Conservation (phyloP, 2,329 filamentous ascomycete genomes). For the Chaetomiaceae sp. region DNA sequence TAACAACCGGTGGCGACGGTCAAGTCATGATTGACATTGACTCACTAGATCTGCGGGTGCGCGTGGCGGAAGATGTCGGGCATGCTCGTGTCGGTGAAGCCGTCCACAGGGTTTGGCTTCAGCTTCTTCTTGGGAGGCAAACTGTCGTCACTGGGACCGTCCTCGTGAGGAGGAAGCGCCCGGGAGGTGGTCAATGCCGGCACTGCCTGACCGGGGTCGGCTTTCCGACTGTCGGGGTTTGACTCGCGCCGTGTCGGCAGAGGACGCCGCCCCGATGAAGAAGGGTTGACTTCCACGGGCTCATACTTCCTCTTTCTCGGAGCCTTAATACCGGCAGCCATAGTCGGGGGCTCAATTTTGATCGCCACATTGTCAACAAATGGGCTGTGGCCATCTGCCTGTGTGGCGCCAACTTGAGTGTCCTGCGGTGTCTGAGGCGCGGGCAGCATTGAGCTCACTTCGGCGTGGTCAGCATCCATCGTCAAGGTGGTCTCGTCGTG, state of each 20-base stretch:
- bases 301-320: slow-evolving; percentile 16
- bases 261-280: background rate
- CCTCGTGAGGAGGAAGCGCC: background rate
- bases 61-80: slow-evolving; percentile 25
- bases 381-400: background rate
- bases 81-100: slow-evolving; percentile 25
- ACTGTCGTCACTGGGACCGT: slow-evolving; percentile 13
- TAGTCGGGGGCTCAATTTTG: slow-evolving; percentile 16
- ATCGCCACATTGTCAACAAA: slow-evolving; percentile 3
- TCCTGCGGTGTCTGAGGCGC: slow-evolving; percentile 6
- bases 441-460: slow-evolving; percentile 20
- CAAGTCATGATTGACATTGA: slow-evolving; percentile 14
- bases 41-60: slow-evolving; percentile 27
- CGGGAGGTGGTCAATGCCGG: background rate
- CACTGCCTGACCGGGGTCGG: background rate
- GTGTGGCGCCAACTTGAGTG: slow-evolving; percentile 3
- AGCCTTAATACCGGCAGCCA: slow-evolving; percentile 8
- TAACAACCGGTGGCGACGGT: slow-evolving; percentile 16
- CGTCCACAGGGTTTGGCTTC: slow-evolving; percentile 14
- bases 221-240: background rate
- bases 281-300: slow-evolving; percentile 4
- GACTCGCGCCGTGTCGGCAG: background rate
- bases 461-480: background rate
- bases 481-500: slow-evolving; percentile 10
- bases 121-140: slow-evolving; percentile 19